Evolutionary conservation across 2,329 filamentous ascomycete species (phyloP).

Genomic region (Capronia coronata): DNA sequence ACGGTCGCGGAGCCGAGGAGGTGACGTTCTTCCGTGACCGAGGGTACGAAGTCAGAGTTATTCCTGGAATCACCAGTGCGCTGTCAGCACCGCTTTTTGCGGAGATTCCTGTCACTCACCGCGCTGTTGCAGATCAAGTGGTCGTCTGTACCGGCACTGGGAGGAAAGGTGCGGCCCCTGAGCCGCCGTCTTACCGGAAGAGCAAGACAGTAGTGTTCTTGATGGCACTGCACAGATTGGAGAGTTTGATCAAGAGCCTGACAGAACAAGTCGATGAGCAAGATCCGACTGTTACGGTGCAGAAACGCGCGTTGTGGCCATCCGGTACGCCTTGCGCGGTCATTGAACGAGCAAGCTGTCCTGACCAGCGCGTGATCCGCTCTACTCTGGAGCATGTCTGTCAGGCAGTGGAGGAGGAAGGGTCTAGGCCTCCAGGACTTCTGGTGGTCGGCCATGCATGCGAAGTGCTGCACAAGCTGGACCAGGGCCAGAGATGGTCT

Average conservation of each 20-base stretch:
- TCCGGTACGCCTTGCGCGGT: constrained; percentile 79
- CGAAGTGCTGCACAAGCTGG: constrained; percentile 60
- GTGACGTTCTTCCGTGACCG: constrained; percentile 71
- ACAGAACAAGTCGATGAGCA: constrained; percentile 35
- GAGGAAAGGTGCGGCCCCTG: constrained; percentile 73
- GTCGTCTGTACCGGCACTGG: constrained; percentile 96
- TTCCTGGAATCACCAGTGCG: constrained; percentile 87
- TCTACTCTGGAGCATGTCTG: constrained; percentile 75
- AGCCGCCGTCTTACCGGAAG: constrained; percentile 70
- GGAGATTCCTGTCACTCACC: constrained; percentile 77
- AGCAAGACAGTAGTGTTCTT: constrained; percentile 84
- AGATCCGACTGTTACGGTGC: constrained; percentile 23
- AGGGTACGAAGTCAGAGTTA: constrained; percentile 64
- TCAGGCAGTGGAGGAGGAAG: constrained; percentile 78
- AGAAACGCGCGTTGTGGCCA: constrained; percentile 53
- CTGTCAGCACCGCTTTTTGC: constrained; percentile 84
- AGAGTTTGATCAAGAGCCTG: constrained; percentile 65
- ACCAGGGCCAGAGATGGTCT: constrained; percentile 61
- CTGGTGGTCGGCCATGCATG: constrained; percentile 81
- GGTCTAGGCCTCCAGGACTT: constrained; percentile 79
- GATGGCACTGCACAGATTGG: constrained; percentile 86
- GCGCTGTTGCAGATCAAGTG: constrained; percentile 84
- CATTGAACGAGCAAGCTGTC: constrained; percentile 85
- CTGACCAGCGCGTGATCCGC: constrained; percentile 86
- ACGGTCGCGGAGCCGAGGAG: constrained; percentile 91